Evolutionary conservation across 345 rosid species (phyloP), one percentile per base, ranked within the genome.

Genomic region (Eucalyptus regnans): DNA sequence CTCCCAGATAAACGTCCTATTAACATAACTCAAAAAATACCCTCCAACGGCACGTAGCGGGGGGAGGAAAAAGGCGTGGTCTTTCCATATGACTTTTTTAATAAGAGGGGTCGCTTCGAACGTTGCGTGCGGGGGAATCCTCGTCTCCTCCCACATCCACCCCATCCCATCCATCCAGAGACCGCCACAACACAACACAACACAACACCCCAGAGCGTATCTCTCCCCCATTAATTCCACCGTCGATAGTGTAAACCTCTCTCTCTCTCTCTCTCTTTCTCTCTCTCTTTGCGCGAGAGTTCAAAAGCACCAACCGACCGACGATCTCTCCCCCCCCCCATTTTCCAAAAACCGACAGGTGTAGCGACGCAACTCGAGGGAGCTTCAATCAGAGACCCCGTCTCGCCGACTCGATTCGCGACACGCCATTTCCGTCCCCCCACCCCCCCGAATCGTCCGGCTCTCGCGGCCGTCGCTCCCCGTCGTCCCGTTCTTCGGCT

Each of bases 211-310:
- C 81, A 9, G 25, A 37, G 14, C 62, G 62, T 56, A 29, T 13
- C 41, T 4, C 41, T 7, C 76, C 18, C 13, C 20, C 81, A 33
- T 68, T 68, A 68, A 68, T 68, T 68, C 41, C 44, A 5, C 81
- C 17, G 44, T 0, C 44, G 4, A 33, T 16, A 0, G 20, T 4
- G 37, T 0, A 29, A 6, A 37, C 8, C 66, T n/a, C n/a, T n/a
- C 31, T 58, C 64, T 62, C 71, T 29, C 71, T 64, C 41, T 29
- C 13, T 43, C 64, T 23, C 25, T 18, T 25, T 10, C 4, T 76
- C 8, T 76, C 15, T 20, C 8, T 20, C 2, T 1, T 2, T 5
- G 25, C 23, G 20, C 8, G 71, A 52, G 54, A 37, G 83, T 76
- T 76, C 84, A 76, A 76, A 76, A 76, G 81, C 11, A 6, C 27